Evolutionary conservation across 1,284 basidiomycete species (phyloP), one percentile per base, ranked within the genome.

Genomic region (Ganoderma multipileum): DNA sequence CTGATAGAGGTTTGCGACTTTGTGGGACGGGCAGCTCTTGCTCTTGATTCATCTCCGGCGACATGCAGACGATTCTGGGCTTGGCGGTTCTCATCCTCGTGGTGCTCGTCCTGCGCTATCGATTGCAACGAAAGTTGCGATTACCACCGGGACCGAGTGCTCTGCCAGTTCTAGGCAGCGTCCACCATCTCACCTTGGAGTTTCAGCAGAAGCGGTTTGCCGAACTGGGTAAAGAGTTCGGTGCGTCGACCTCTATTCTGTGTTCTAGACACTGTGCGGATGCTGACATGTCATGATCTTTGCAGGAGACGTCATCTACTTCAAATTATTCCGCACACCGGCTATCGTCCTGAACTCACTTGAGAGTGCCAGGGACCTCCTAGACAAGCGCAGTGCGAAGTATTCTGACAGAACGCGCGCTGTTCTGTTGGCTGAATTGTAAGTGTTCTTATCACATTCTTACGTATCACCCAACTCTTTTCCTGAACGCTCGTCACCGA

Each of bases 331-430:
- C 47, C 64, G 47, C 7, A 71, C 62, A 11, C 71, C 67, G 16
- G 50, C 70, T 2, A 60, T 76, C 30, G 64, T 76, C 14, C 47
- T 75, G 44, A 75, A 73, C 63, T 73, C 75, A 6, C 38, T 72
- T 42, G 47, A 65, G 42, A 70, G 60, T 38, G 75, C 74, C 20
- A 67, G 68, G 8, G 72, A 74, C 30, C 66, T 76, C 16, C 52
- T 75, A 41, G 73, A 75, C 47, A 76, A 75, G 67, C 62, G 72
- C 18, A 71, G 71, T 55, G 70, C 71, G 33, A 72, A 73, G 18
- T 75, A 76, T 59, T 76, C 73, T 11, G 72, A 75, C 54, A 59
- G 75, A 38, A 72, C 74, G 2, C 71, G 71, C 14, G 67, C 72
- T 59, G 68, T 75, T 41, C 30, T 72, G 11, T 63, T 74, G 4